Conservation (phyloP, 805 yeast species). For the Barnettozyma siamensis region DNA sequence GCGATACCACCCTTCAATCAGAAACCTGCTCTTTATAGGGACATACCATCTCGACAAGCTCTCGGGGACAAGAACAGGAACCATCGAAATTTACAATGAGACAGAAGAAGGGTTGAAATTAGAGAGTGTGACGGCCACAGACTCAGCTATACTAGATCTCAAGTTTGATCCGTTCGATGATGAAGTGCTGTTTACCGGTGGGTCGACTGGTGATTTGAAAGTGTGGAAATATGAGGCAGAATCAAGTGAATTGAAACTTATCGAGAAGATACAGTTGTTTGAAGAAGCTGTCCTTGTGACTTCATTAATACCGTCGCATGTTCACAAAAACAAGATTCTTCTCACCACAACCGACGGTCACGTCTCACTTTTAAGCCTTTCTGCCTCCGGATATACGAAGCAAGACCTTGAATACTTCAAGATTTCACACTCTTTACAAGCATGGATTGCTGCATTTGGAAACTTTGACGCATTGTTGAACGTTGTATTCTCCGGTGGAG, state of each 20-base stretch:
- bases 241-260: slow-evolving; percentile 2
- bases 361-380: slow-evolving; percentile 33
- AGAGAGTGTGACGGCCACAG: slow-evolving; percentile 30
- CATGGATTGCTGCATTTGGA: slow-evolving; percentile 84
- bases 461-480: slow-evolving; percentile 43
- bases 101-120: slow-evolving; percentile 19
- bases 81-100: slow-evolving; percentile 37
- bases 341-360: slow-evolving; percentile 70
- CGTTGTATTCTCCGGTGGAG: slow-evolving; percentile 84
- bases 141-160: slow-evolving; percentile 72
- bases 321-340: slow-evolving; percentile 31
- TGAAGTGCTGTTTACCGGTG: slow-evolving; percentile 51
- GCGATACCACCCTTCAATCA: slow-evolving; percentile 48
- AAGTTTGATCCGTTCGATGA: slow-evolving; percentile 56
- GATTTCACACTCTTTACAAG: slow-evolving; percentile 62
- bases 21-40: slow-evolving; percentile 54
- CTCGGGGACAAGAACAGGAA: slow-evolving; percentile 58
- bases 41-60: slow-evolving; percentile 70
- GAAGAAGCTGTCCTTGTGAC: slow-evolving; percentile 52
- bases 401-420: slow-evolving; percentile 14
- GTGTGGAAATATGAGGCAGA: slow-evolving; percentile 48
- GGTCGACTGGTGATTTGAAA: slow-evolving; percentile 71
- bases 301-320: slow-evolving; percentile 54
- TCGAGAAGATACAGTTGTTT: slow-evolving; percentile 39
- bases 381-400: slow-evolving; percentile 16